phyloP scores from a whole-genome alignment of 768 basidiomycete genomes.

The Cystoderma amianthinum region DNA sequence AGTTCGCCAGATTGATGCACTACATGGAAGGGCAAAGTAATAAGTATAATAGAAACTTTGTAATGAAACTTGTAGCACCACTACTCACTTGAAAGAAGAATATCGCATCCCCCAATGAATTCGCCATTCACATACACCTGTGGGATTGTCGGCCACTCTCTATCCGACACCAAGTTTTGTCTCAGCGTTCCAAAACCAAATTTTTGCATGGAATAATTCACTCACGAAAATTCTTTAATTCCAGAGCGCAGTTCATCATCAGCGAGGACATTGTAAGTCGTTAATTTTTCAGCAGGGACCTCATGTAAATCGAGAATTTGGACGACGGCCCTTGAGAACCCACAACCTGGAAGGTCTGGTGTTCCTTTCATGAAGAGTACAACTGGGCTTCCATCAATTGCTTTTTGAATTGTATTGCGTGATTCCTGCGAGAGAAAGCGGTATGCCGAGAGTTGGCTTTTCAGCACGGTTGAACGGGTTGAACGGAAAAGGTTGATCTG shows the following conservation, averaged over 20 bases:
- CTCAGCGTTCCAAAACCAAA: not conserved
- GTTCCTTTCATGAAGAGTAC: conserved; percentile 40
- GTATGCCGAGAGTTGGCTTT: conserved; percentile 17
- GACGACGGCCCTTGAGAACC: conserved; percentile 91
- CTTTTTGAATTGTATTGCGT: conserved; percentile 60
- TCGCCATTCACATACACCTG: conserved; percentile 93
- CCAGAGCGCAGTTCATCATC: conserved; percentile 77
- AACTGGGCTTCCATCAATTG: conserved; percentile 68
- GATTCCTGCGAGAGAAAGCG: conserved; percentile 47
- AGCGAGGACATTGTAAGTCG: conserved; percentile 86
- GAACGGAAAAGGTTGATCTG: conserved; percentile 26
- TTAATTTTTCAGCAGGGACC: conserved; percentile 73
- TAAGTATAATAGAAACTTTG: not conserved
- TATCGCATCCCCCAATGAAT: conserved; percentile 97
- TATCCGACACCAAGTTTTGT: too few species aligned
- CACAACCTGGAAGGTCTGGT: conserved; percentile 65
- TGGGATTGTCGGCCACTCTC: conserved; percentile 97
- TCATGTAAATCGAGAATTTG: conserved; percentile 85
- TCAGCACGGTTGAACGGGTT: conserved; percentile 16
- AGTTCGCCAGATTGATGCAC: conserved; percentile 98
- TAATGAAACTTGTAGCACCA: conserved; percentile 3
- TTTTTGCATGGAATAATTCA: not conserved
- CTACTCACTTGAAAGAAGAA: conserved; percentile 78
- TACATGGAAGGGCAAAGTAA: conserved; percentile 18
- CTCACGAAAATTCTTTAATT: conserved; percentile 97